A percentile compares a stretch with the other conserved stretches of the same genome.
phyloP scores from a whole-genome alignment of 768 basidiomycete genomes.

The Hypholoma fasciculare region DNA sequence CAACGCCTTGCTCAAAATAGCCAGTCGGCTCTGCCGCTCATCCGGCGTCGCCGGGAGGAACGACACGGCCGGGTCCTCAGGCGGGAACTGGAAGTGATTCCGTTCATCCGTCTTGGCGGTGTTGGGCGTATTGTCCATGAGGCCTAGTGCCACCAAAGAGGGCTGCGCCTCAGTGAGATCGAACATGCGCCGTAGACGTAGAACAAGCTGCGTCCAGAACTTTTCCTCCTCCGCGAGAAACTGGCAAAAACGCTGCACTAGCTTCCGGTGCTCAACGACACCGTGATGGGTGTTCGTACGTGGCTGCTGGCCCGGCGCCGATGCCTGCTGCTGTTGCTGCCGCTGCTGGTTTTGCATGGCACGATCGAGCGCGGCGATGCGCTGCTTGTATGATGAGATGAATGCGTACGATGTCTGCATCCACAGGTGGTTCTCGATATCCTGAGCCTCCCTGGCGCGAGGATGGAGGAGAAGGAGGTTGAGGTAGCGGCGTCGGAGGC shows the following conservation, averaged over 20 bases:
- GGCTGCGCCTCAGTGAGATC: conserved; percentile 63
- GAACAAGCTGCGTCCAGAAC: conserved; percentile 84
- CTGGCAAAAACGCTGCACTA: conserved; percentile 84
- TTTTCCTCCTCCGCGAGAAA: conserved; percentile 90
- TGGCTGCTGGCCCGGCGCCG: conserved; percentile 22
- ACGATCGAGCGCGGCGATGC: conserved; percentile 66
- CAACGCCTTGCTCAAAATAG: conserved; percentile 82
- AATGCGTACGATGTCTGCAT: conserved; percentile 89
- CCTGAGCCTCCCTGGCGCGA: conserved; percentile 70
- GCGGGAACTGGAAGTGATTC: conserved; percentile 65
- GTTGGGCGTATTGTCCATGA: conserved; percentile 35
- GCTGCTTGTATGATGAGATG: conserved; percentile 81
- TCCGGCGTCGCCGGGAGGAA: conserved; percentile 41
- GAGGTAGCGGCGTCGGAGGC: conserved; percentile 71
- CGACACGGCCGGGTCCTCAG: conserved; percentile 44
- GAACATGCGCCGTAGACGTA: conserved; percentile 73
- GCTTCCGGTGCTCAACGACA: conserved; percentile 82
- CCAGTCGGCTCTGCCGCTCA: conserved; percentile 65
- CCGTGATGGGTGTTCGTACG: conserved; percentile 42
- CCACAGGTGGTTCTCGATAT: conserved; percentile 85
- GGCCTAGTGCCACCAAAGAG: conserved; percentile 56
- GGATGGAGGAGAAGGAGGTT: conserved; percentile 69
- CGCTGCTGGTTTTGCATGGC: conserved; percentile 41
- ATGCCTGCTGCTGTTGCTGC: conserved; percentile 35
- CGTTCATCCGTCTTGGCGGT: conserved; percentile 37